Conservation (phyloP, 345 rosid genomes). For the Gossypium turneri region DNA sequence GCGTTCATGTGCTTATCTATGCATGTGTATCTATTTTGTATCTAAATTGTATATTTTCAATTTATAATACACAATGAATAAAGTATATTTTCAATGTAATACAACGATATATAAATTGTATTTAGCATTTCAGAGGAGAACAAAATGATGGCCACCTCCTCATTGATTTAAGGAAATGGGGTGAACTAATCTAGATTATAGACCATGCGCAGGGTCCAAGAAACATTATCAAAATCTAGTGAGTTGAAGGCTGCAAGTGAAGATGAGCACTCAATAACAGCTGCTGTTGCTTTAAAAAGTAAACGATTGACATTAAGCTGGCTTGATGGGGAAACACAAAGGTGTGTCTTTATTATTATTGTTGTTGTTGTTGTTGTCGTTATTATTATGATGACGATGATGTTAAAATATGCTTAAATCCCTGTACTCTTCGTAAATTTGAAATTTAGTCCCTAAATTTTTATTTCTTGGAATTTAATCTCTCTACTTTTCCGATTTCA, state of each 20-base stretch:
- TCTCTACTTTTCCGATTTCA: too few relatives aligned
- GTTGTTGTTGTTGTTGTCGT: not conserved
- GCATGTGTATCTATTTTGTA: not conserved
- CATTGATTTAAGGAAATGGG: slow-evolving; percentile 20
- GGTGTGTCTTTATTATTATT: slow-evolving; percentile 37
- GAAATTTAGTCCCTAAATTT: too few relatives aligned
- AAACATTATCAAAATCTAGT: slow-evolving; percentile 38
- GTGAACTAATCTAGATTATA: slow-evolving; percentile 40
- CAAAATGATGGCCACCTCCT: not conserved
- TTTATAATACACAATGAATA: too few relatives aligned
- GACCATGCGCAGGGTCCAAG: slow-evolving; percentile 89
- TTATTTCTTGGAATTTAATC: too few relatives aligned
- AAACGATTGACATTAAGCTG: slow-evolving; percentile 78
- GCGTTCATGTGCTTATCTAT: not conserved
- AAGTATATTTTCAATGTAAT: not conserved
- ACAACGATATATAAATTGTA: not conserved
- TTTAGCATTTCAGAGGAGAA: not conserved
- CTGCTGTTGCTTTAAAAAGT: slow-evolving; percentile 46
- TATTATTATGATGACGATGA: too few relatives aligned
- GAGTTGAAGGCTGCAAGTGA: slow-evolving; percentile 32
- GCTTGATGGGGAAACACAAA: slow-evolving; percentile 93
- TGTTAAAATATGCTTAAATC: too few relatives aligned
- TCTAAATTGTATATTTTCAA: too few relatives aligned
- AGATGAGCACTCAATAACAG: slow-evolving; percentile 35
- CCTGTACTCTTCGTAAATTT: too few relatives aligned